Percentiles rank a stretch among this genome's conserved stretches.
Evolutionary conservation across 1,284 basidiomycete species (phyloP).

Genomic region (Caloboletus firmus): DNA sequence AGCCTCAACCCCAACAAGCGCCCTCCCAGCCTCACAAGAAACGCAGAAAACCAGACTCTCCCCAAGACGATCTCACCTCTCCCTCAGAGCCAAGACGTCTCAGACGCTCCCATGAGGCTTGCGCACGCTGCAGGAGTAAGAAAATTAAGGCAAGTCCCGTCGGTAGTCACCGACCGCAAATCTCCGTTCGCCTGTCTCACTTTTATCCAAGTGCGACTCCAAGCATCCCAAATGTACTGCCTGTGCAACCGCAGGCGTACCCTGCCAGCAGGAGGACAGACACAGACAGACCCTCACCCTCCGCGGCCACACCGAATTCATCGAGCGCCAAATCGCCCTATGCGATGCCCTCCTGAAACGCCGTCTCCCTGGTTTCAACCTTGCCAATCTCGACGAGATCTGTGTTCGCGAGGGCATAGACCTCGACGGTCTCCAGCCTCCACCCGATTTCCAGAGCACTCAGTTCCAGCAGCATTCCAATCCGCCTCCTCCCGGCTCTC

Average conservation of each 20-base stretch:
- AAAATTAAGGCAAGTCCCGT: conserved; percentile 90
- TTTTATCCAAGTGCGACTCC: conserved; percentile 70
- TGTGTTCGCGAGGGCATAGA: conserved; percentile 67
- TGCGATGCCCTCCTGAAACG: conserved; percentile 75
- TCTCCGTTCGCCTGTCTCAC: conserved; percentile 50
- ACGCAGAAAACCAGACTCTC: conserved; percentile 53
- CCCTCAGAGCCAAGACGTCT: conserved; percentile 72
- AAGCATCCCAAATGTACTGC: conserved; percentile 82
- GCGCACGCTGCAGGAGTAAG: conserved; percentile 85
- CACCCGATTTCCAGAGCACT: conserved; percentile 31
- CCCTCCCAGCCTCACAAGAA: conserved; percentile 50
- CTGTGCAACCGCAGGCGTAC: conserved; percentile 71
- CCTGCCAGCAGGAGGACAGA: conserved; percentile 80
- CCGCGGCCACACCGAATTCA: conserved; percentile 72
- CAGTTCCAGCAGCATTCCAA: conserved; percentile 32
- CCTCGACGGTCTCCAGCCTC: conserved; percentile 36
- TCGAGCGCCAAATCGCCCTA: conserved; percentile 73
- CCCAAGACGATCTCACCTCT: conserved; percentile 51
- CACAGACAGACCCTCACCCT: conserved; percentile 81
- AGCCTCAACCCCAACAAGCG: conserved; percentile 36
- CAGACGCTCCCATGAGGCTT: conserved; percentile 82
- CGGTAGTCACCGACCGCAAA: conserved; percentile 82
- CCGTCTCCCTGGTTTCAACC: conserved; percentile 61
- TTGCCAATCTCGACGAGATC: conserved; percentile 64
- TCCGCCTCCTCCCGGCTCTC: conserved; percentile 37